Conservation (phyloP, 768 basidiomycete species). For the Coprinopsis cinerea region DNA sequence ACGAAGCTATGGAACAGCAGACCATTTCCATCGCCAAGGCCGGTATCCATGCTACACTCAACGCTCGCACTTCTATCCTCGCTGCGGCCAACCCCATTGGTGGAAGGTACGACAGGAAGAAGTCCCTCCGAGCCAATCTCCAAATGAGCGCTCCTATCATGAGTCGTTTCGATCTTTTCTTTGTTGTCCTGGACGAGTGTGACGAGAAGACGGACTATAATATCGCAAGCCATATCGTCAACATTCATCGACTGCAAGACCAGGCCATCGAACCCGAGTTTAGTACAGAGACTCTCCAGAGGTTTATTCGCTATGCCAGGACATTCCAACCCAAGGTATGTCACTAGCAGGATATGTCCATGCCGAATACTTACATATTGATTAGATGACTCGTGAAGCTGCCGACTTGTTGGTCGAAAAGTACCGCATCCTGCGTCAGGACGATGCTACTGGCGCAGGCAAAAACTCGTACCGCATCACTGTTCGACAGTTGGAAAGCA, state of each 20-base stretch:
- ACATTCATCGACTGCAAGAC: constrained; percentile 93
- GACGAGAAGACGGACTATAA: constrained; percentile 88
- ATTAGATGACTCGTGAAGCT: constrained; percentile 86
- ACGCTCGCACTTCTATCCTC: constrained; percentile 94
- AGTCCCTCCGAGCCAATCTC: constrained; percentile 84
- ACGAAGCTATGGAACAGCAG: constrained; percentile 99
- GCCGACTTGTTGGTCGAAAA: constrained; percentile 93
- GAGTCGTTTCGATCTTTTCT: constrained; percentile 98
- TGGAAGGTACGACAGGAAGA: constrained; percentile 94
- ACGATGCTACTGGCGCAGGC: constrained; percentile 83
- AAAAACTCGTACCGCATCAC: constrained; percentile 96
- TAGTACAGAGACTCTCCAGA: constrained; percentile 91
- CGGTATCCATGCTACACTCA: constrained; percentile 96
- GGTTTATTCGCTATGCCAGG: constrained; percentile 95
- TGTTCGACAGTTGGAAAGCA: constrained; percentile 95
- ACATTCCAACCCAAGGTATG: constrained; percentile 95
- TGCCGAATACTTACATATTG: constrained; percentile 3
- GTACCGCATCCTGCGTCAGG: constrained; percentile 86
- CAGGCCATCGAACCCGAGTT: constrained; percentile 96
- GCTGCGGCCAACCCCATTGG: constrained; percentile 98
- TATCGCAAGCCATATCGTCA: constrained; percentile 95
- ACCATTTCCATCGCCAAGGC: constrained; percentile 99
- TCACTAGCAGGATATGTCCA: constrained; percentile 3
- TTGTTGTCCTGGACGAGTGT: constrained; percentile 96
- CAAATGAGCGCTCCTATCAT: constrained; percentile 99